Evolutionary conservation across 1,284 basidiomycete genomes (phyloP).

Genomic region (Filobasidium uniguttulatum): DNA sequence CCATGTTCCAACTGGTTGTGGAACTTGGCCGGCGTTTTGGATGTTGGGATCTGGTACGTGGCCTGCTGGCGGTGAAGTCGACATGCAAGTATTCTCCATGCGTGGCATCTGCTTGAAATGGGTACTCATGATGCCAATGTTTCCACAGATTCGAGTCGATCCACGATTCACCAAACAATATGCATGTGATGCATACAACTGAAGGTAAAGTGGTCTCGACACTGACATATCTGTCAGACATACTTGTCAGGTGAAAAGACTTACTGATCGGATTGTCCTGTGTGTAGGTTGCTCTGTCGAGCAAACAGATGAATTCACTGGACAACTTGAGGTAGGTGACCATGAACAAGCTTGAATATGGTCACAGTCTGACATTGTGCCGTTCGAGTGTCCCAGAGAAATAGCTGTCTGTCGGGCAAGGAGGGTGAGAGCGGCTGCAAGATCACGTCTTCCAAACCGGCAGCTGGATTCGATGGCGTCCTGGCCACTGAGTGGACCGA

Average conservation of each 20-base stretch:
- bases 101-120: neutral
- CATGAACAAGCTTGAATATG: too few relatives aligned
- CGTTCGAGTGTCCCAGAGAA: neutral
- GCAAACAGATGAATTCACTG: too few relatives aligned
- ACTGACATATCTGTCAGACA: neutral
- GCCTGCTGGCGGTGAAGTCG: constrained; percentile 37
- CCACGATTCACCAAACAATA: constrained; percentile 16
- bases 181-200: constrained; percentile 3
- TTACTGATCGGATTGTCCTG: neutral
- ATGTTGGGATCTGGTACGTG: constrained; percentile 35
- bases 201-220: neutral
- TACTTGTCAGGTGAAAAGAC: neutral
- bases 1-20: constrained; percentile 34
- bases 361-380: neutral
- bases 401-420: neutral
- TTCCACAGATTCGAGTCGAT: constrained; percentile 11
- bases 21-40: neutral
- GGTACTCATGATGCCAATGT: neutral
- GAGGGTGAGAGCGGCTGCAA: neutral
- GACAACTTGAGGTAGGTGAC: too few relatives aligned
- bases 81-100: neutral
- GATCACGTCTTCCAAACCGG: neutral
- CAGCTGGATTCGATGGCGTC: neutral
- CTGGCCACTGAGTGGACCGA: neutral
- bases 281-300: too few relatives aligned